Evolutionary conservation across 2,329 filamentous ascomycete species (phyloP).

Genomic region (Thelonectria discophora): DNA sequence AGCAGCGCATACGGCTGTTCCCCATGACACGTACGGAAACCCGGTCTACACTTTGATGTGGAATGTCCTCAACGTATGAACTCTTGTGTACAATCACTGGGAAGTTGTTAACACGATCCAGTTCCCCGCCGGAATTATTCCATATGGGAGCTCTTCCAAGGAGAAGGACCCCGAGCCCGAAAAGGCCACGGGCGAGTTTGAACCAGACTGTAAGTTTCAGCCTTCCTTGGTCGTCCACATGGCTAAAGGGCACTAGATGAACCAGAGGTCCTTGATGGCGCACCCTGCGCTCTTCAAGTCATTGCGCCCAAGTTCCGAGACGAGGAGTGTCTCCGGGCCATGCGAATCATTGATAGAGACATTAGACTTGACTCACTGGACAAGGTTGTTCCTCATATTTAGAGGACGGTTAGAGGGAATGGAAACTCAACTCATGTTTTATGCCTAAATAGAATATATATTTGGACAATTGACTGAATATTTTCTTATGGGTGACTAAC

Average conservation of each 20-base stretch:
- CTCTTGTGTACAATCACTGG: fast-evolving
- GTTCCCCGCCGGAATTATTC: slow-evolving; percentile 39
- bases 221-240: fast-evolving
- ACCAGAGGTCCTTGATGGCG: slow-evolving; percentile 29
- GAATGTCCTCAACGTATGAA: slow-evolving; percentile 36
- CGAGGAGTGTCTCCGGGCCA: slow-evolving; percentile 36
- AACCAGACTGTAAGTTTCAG: slow-evolving; percentile 33
- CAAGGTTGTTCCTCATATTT: not conserved
- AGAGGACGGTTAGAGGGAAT: not conserved
- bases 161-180: slow-evolving; percentile 20
- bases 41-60: slow-evolving; percentile 38
- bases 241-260: slow-evolving; percentile 18
- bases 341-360: slow-evolving; percentile 30
- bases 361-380: slow-evolving; percentile 9
- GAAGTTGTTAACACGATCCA: not conserved
- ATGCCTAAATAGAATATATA: not conserved
- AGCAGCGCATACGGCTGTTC: slow-evolving; percentile 27
- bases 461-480: not conserved
- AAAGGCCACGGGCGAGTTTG: slow-evolving; percentile 28
- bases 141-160: slow-evolving; percentile 30
- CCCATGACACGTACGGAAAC: slow-evolving; percentile 36
- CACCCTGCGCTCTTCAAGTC: slow-evolving; percentile 32
- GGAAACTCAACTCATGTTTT: not conserved
- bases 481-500: too few relatives aligned
- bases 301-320: slow-evolving; percentile 33